Base-by-base conservation (phyloP, 2,329 filamentous ascomycete species). In the Cercospora zeae-maydis region DNA sequence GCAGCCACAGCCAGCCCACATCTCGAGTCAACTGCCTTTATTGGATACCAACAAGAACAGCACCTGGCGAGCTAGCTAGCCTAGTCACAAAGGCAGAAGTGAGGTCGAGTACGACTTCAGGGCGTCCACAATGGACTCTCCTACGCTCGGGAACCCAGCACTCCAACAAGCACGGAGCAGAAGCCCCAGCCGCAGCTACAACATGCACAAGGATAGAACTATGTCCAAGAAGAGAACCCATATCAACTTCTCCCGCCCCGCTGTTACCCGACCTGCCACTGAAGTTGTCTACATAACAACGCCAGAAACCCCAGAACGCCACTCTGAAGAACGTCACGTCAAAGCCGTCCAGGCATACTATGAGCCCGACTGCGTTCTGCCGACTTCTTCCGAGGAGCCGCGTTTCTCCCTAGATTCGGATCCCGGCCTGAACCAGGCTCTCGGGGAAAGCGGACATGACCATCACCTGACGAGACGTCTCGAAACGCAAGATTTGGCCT, bases 391-490 rank as follows among this genome's bases (percentile, higher is more conserved):
- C 14, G 39, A 49, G 9, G 62, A 69, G 47, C 63, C 66, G 21
- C 66, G 67, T 10, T 58, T 62, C 54, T 64, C 64, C 13, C 45
- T 59, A n/a, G 62, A 63, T 24, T 16, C 54, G 45, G 49, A 53
- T 53, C 49, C 49, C 9, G 49, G 49, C 16, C 58, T 58, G n/a
- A 51, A 59, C 47, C 42, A 58, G 13, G 36, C 54, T 27, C 21
- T 42, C 8, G 54, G 34, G 14, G 19, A 31, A 3, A 21, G 42
- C 56, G 37, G 39, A 27, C 24, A 27, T 27, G 24, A 27, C 24
- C 24, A 27, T 30, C 24, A 36, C 24, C 19, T 49, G 21, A 59
- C 33, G 21, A 59, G 42, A 36, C 49, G 27, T 10, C 9, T 53
- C 31, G 16, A 11, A 27, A 55, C 49, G 9, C 47, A 60, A 21